phyloP scores from a whole-genome alignment of 352 stramenopile species.

The Phytophthora cryptogea region DNA sequence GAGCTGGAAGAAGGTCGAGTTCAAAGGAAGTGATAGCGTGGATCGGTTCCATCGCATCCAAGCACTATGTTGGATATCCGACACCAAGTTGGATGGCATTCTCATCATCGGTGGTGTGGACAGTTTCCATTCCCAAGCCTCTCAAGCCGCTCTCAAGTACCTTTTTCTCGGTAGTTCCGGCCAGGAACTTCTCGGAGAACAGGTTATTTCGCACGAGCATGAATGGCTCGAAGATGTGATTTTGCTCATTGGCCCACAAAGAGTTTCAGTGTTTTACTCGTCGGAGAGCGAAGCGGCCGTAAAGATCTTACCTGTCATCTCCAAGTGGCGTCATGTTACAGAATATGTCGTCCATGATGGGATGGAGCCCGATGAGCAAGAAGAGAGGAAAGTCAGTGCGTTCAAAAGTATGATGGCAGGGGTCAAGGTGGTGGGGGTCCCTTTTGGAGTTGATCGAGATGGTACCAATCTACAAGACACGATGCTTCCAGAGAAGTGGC shows the following conservation, averaged over 20 bases:
- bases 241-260: slow-evolving; percentile 50
- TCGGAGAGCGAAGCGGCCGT: slow-evolving; percentile 65
- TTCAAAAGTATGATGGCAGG: slow-evolving; percentile 67
- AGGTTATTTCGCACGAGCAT: slow-evolving; percentile 70
- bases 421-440: slow-evolving; percentile 55
- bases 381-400: slow-evolving; percentile 64
- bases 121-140: slow-evolving; percentile 64
- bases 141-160: slow-evolving; percentile 75
- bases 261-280: slow-evolving; percentile 64
- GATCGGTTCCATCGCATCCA: slow-evolving; percentile 60
- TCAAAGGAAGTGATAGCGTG: slow-evolving; percentile 56
- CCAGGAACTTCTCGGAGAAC: slow-evolving; percentile 73
- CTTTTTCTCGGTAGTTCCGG: slow-evolving; percentile 71
- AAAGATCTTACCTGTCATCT: slow-evolving; percentile 69
- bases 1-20: slow-evolving; percentile 61
- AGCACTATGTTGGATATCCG: slow-evolving; percentile 39
- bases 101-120: slow-evolving; percentile 75
- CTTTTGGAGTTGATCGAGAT: slow-evolving; percentile 45
- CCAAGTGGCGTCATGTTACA: slow-evolving; percentile 66
- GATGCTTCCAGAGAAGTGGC: slow-evolving; percentile 78
- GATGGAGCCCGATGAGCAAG: slow-evolving; percentile 72
- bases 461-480: slow-evolving; percentile 45
- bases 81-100: slow-evolving; percentile 46
- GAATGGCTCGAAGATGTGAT: slow-evolving; percentile 75
- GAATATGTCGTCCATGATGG: slow-evolving; percentile 69